These are phyloP conservation scores for Phytophthora nicotianae DNA, from an alignment of 352 stramenopile species.

Conservation along the genomic window DNA sequence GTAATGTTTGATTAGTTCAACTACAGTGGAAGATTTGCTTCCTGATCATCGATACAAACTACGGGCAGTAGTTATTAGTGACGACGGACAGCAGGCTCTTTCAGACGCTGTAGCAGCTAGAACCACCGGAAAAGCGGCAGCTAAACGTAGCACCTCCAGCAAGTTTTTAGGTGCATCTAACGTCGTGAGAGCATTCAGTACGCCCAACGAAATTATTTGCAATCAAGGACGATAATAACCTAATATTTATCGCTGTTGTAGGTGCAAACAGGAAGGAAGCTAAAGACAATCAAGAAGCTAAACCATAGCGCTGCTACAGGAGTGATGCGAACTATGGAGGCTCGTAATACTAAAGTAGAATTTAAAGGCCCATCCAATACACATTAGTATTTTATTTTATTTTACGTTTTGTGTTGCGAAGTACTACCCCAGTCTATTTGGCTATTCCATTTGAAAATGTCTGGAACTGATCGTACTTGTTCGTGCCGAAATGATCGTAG, in stretches of 20 bases:
- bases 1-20: conserved; percentile 12
- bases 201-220: background rate
- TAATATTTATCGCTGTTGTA: conserved; percentile 1
- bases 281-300: background rate
- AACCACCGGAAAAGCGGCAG: conserved; percentile 12
- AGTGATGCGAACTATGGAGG: no score
- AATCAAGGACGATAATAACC: background rate
- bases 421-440: conserved; percentile 51
- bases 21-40: conserved; percentile 16
- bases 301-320: background rate
- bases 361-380: background rate
- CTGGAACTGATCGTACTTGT: conserved; percentile 96
- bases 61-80: conserved; percentile 13
- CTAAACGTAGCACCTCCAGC: conserved; percentile 9
- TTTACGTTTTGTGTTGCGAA: conserved; percentile 1
- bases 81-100: conserved; percentile 23
- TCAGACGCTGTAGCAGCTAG: conserved; percentile 21
- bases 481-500: conserved; percentile 95
- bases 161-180: conserved; percentile 8
- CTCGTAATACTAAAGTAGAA: no score
- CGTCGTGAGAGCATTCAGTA: conserved; percentile 15
- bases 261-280: conserved; percentile 4
- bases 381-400: background rate
- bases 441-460: conserved; percentile 92
- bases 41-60: conserved; percentile 34